Evolutionary conservation across 106 monocot species (phyloP).

Genomic region (Acorus gramineus): DNA sequence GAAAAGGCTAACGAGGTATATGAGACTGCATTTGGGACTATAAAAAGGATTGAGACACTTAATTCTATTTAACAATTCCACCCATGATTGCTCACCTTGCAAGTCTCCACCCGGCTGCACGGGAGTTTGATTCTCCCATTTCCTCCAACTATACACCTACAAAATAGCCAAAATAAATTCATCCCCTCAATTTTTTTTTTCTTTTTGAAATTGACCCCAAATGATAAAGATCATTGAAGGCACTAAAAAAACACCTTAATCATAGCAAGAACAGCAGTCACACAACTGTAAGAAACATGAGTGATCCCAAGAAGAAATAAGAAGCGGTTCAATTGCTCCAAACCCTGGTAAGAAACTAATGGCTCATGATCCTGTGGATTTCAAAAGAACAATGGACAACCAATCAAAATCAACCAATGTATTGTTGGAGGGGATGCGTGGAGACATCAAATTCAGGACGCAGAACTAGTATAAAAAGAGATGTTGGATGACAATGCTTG

Average conservation of each 20-base stretch:
- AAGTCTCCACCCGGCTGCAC: conserved; percentile 34
- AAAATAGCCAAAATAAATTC: conserved; percentile 1
- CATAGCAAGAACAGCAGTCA: conserved; percentile 66
- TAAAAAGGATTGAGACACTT: no score
- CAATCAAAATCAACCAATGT: not conserved
- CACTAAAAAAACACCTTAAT: conserved; percentile 25
- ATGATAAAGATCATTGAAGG: no score
- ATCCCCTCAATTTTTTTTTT: no score
- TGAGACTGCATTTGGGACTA: no score
- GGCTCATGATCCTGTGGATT: conserved; percentile 49
- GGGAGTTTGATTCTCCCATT: conserved; percentile 59
- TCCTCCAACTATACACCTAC: conserved; percentile 90
- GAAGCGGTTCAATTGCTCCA: conserved; percentile 77
- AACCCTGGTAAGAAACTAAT: conserved; percentile 78
- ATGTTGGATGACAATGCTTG: no score
- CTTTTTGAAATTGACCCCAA: no score
- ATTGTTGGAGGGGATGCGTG: no score
- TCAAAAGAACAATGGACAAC: not conserved
- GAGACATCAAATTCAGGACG: no score
- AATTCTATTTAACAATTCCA: no score
- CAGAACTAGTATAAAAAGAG: no score
- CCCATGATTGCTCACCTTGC: not conserved
- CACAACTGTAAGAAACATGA: conserved; percentile 67
- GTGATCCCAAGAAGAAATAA: conserved; percentile 82
- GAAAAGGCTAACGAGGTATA: no score